Evolutionary conservation across 352 stramenopile genomes (phyloP).

Genomic region (Phytophthora aleatoria): DNA sequence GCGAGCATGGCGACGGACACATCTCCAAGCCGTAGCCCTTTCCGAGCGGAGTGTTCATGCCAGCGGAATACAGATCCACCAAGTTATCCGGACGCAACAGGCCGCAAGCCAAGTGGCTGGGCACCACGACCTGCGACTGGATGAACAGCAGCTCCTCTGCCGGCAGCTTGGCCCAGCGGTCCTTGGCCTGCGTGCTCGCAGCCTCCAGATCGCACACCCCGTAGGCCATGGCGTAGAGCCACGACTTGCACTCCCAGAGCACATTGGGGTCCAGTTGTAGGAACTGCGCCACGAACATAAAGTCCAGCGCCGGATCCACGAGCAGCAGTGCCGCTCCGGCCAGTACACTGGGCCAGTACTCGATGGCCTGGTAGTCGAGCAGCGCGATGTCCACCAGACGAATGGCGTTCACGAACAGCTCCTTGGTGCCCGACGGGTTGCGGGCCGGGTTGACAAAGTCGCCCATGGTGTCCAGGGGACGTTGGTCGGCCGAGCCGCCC

Average conservation of each 20-base stretch:
- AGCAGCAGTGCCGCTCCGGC: conserved; percentile 73
- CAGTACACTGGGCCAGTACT: conserved; percentile 80
- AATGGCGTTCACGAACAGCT: conserved; percentile 74
- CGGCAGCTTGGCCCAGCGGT: conserved; percentile 75
- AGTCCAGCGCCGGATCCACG: conserved; percentile 67
- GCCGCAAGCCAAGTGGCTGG: conserved; percentile 63
- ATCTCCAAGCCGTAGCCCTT: conserved; percentile 37
- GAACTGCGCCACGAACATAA: conserved; percentile 84
- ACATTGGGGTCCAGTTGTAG: conserved; percentile 77
- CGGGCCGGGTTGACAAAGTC: conserved; percentile 72
- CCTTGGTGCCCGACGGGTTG: conserved; percentile 68
- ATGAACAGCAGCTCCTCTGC: conserved; percentile 75
- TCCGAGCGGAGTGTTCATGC: conserved; percentile 40
- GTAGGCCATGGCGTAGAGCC: conserved; percentile 67
- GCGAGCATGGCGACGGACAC: conserved; percentile 63
- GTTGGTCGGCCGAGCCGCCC: conserved; percentile 64
- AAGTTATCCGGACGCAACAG: conserved; percentile 56
- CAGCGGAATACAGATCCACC: conserved; percentile 46
- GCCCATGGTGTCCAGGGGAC: conserved; percentile 69
- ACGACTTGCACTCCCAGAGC: conserved; percentile 84
- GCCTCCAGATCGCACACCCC: conserved; percentile 56
- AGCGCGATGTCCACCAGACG: conserved; percentile 76
- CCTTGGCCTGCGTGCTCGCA: conserved; percentile 48
- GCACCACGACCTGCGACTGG: conserved; percentile 66
- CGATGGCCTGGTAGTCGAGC: conserved; percentile 76